Conservation (phyloP, 1,284 basidiomycete species). For the Ceratobasidium sp. region DNA sequence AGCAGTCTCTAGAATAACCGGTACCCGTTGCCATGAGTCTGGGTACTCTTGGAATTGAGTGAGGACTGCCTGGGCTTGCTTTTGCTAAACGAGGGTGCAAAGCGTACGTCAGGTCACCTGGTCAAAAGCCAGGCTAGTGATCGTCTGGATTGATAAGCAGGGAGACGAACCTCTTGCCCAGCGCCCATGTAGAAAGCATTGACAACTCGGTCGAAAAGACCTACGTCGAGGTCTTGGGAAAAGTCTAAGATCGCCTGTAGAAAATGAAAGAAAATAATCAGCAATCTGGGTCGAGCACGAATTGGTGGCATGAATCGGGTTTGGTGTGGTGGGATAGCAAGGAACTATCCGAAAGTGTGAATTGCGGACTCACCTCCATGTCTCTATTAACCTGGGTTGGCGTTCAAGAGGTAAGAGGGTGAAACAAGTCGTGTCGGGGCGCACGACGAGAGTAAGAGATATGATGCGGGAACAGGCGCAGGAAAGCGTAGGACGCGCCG, state of each 20-base stretch:
- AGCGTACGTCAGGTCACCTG: not conserved
- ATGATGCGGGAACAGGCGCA: constrained; percentile 23
- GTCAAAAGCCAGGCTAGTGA: constrained; percentile 47
- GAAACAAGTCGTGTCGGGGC: not conserved
- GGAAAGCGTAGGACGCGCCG: constrained; percentile 37
- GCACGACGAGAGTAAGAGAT: constrained; percentile 15
- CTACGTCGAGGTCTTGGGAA: constrained; percentile 86
- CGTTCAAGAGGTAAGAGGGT: constrained; percentile 7
- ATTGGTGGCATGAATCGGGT: constrained; percentile 36
- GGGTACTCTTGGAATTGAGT: constrained; percentile 98
- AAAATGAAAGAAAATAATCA: constrained; percentile 5
- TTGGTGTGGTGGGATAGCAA: not conserved
- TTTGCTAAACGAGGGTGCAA: constrained; percentile 72
- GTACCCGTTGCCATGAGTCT: constrained; percentile 98
- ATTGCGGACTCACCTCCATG: constrained; percentile 28
- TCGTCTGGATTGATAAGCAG: constrained; percentile 39
- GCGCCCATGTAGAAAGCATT: constrained; percentile 83
- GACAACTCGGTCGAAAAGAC: constrained; percentile 87
- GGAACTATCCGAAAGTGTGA: not conserved
- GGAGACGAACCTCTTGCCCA: constrained; percentile 76
- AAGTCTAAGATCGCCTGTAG: constrained; percentile 86
- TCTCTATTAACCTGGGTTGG: constrained; percentile 6
- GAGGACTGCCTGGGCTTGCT: constrained; percentile 89
- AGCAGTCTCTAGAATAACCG: constrained; percentile 91
- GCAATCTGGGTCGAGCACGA: not conserved